A percentile compares a stretch with the other conserved stretches of the same genome.
phyloP scores from a whole-genome alignment of 371 early-diverging fungal species.

The Furculomyces boomerangus region DNA sequence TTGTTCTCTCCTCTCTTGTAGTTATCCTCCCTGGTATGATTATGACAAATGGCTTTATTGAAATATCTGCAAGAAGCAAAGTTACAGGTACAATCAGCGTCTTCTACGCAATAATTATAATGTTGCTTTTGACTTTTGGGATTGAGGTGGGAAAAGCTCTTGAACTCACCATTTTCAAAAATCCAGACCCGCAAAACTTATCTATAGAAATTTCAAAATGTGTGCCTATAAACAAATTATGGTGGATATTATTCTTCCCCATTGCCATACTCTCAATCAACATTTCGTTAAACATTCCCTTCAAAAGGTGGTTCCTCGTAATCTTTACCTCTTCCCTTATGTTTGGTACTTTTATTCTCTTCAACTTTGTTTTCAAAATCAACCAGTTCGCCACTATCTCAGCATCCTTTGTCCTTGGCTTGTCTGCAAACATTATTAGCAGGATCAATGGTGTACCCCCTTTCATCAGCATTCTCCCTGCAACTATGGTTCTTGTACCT shows the following conservation, averaged over 20 bases:
- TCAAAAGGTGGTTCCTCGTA: constrained; percentile 15
- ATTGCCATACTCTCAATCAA: constrained; percentile 12
- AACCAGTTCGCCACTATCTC: constrained; percentile 15
- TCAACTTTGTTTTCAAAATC: constrained; percentile 10
- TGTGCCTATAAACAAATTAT: constrained; percentile 9
- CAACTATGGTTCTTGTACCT: constrained; percentile 35
- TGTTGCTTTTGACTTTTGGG: constrained; percentile 54
- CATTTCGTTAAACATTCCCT: constrained; percentile 21
- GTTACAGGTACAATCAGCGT: constrained; percentile 66
- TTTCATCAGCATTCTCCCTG: constrained; percentile 31
- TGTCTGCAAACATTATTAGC: constrained; percentile 19
- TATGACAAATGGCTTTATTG: constrained; percentile 59
- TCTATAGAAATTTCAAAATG: constrained; percentile 15
- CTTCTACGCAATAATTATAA: constrained; percentile 56
- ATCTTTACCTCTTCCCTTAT: constrained; percentile 13
- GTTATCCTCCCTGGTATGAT: constrained; percentile 54
- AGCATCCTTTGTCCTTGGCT: constrained; percentile 21
- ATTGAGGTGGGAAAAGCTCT: constrained; percentile 44
- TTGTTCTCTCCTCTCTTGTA: constrained; percentile 40
- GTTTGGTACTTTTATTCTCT: constrained; percentile 13
- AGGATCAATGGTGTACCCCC: constrained; percentile 19
- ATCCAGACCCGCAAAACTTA: constrained; percentile 3
- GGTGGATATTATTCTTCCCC: constrained; percentile 19
- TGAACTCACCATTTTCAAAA: constrained; percentile 12
- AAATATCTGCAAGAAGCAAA: constrained; percentile 62